phyloP scores from a whole-genome alignment of 495 filamentous ascomycete species.

The Bryoglossum gracile region DNA sequence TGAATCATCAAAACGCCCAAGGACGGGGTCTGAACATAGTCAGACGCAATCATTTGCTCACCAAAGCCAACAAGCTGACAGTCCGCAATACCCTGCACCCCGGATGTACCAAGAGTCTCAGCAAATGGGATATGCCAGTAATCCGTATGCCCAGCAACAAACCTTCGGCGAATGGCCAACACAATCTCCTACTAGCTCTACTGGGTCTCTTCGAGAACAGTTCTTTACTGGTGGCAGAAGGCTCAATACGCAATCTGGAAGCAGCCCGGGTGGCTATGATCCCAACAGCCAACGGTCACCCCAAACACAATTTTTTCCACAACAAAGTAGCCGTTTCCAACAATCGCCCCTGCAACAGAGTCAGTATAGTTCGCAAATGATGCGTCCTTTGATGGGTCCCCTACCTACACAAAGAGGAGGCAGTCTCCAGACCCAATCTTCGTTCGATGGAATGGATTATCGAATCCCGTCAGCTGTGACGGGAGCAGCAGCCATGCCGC shows the following conservation, averaged over 20 bases:
- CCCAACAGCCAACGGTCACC: slow-evolving; percentile 13
- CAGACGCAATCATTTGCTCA: slow-evolving; percentile 3
- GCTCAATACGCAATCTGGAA: slow-evolving; percentile 2
- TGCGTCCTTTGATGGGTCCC: too few species aligned
- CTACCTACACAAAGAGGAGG: slow-evolving; percentile 8
- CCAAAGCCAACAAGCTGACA: background rate
- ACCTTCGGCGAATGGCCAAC: too few species aligned
- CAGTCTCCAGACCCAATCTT: too few species aligned
- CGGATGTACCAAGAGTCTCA: slow-evolving; percentile 7
- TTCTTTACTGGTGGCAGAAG: slow-evolving; percentile 9
- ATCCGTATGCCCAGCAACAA: background rate
- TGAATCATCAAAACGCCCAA: slow-evolving; percentile 10
- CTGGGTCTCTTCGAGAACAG: slow-evolving; percentile 11
- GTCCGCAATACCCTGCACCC: background rate
- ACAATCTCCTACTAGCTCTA: too few species aligned
- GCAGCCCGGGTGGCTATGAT: too few species aligned
- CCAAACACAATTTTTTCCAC: slow-evolving; percentile 5
- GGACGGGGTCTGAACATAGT: slow-evolving; percentile 13
- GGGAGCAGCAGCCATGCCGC: background rate
- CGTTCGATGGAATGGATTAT: too few species aligned
- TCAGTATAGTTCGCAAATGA: background rate
- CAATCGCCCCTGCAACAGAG: slow-evolving; percentile 6
- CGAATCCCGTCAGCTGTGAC: too few species aligned
- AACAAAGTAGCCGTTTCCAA: slow-evolving; percentile 8
- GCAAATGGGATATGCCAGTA: background rate